A percentile compares a stretch with the other conserved stretches of the same genome.
Conservation (phyloP, 1,284 basidiomycete genomes). For the Cutaneotrichosporon arboriforme region DNA sequence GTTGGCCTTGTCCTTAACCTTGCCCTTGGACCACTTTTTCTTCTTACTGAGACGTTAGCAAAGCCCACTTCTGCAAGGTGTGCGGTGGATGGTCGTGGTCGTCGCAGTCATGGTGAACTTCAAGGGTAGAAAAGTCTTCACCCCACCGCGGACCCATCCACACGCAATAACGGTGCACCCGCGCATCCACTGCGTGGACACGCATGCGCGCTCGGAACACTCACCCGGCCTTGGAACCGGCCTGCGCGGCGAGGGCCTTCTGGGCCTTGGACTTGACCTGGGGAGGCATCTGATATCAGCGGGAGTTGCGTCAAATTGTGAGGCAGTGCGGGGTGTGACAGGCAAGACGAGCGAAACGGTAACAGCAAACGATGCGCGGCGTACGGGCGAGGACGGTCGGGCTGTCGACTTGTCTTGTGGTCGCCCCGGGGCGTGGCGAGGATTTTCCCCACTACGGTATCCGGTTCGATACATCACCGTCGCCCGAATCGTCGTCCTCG, state of each 20-base stretch:
- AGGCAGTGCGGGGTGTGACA: neutral
- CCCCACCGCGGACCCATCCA: neutral
- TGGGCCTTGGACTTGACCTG: conserved; percentile 48
- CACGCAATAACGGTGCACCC: too few species aligned
- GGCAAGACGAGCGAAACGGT: too few species aligned
- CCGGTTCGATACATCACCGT: too few species aligned
- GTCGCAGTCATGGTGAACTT: too few species aligned
- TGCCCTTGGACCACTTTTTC: conserved; percentile 99
- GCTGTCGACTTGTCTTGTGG: too few species aligned
- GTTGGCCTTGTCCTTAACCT: conserved; percentile 98
- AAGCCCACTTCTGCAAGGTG: too few species aligned
- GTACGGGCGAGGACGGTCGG: too few species aligned
- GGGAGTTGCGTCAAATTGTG: neutral
- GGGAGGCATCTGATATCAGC: conserved; percentile 27
- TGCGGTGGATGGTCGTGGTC: neutral
- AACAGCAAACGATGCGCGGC: too few species aligned
- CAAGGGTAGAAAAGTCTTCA: neutral
- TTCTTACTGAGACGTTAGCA: conserved; percentile 63
- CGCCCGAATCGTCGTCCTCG: too few species aligned
- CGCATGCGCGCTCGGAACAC: conserved; percentile 14
- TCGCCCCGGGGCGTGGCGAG: too few species aligned
- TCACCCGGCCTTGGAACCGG: conserved; percentile 49
- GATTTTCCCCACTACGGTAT: too few species aligned
- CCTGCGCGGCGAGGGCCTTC: conserved; percentile 49
- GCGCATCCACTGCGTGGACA: too few species aligned